Evolutionary conservation across 768 basidiomycete genomes (phyloP).

Genomic region (Hebeloma cylindrosporum): DNA sequence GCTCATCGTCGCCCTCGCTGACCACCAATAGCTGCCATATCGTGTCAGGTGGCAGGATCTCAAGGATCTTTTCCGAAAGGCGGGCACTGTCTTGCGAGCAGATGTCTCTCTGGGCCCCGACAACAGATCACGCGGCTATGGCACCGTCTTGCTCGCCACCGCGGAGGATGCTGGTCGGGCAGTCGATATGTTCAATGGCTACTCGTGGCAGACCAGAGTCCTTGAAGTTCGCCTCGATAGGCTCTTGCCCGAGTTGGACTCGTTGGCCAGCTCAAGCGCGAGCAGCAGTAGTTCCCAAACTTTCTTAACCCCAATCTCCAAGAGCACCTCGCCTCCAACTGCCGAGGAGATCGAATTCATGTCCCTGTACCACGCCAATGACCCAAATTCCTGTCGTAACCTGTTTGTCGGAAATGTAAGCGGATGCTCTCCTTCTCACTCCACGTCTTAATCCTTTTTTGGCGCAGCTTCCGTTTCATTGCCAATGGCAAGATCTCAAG

Average conservation of each 20-base stretch:
- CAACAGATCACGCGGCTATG: slow-evolving; percentile 91
- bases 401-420: slow-evolving; percentile 90
- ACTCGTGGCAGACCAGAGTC: slow-evolving; percentile 92
- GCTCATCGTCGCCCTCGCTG: slow-evolving; percentile 8
- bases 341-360: slow-evolving; percentile 21
- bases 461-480: slow-evolving; percentile 88
- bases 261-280: slow-evolving; percentile 9
- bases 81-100: slow-evolving; percentile 85
- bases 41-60: slow-evolving; percentile 99
- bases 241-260: slow-evolving; percentile 62
- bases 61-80: slow-evolving; percentile 94
- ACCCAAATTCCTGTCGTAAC: slow-evolving; percentile 44
- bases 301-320: slow-evolving; percentile 7
- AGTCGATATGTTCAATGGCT: slow-evolving; percentile 95
- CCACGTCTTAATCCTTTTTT: slow-evolving; percentile 5
- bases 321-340: slow-evolving; percentile 8
- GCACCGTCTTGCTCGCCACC: slow-evolving; percentile 92
- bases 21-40: slow-evolving; percentile 76
- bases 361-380: slow-evolving; percentile 26
- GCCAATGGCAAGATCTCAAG: slow-evolving; percentile 98
- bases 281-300: slow-evolving; percentile 11
- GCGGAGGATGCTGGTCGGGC: slow-evolving; percentile 93
- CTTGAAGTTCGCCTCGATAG: slow-evolving; percentile 92
- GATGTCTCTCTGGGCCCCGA: slow-evolving; percentile 80
- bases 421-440: slow-evolving; percentile 51